Evolutionary conservation across 2,329 filamentous ascomycete genomes (phyloP).

Genomic region (Phialophora verrucosa): DNA sequence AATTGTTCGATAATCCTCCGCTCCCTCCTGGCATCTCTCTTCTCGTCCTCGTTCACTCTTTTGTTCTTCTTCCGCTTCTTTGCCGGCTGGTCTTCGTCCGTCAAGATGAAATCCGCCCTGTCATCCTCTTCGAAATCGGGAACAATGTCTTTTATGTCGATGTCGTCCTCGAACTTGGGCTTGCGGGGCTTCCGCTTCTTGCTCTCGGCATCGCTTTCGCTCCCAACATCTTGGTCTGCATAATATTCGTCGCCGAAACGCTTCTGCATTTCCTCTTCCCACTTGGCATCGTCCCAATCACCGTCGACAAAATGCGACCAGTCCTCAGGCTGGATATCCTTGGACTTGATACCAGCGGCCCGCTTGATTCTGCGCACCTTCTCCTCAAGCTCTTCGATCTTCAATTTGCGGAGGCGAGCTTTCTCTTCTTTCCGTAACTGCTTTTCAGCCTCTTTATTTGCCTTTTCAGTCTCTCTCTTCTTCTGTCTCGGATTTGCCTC

Average conservation of each 20-base stretch:
- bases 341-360: slow-evolving; percentile 76
- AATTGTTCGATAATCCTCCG: slow-evolving; percentile 83
- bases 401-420: slow-evolving; percentile 81
- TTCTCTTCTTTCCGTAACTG: slow-evolving; percentile 77
- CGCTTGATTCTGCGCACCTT: slow-evolving; percentile 89
- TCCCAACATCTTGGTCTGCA: slow-evolving; percentile 65
- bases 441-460: slow-evolving; percentile 79
- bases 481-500: slow-evolving; percentile 78
- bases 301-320: slow-evolving; percentile 85
- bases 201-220: slow-evolving; percentile 70
- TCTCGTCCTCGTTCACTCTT: slow-evolving; percentile 60
- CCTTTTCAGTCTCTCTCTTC: slow-evolving; percentile 76
- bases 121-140: slow-evolving; percentile 65
- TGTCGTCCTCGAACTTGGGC: slow-evolving; percentile 94
- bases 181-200: slow-evolving; percentile 62
- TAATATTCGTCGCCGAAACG: slow-evolving; percentile 93
- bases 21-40: slow-evolving; percentile 79
- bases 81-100: slow-evolving; percentile 57
- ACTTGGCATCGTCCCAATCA: slow-evolving; percentile 85
- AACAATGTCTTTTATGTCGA: slow-evolving; percentile 94
- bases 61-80: slow-evolving; percentile 57
- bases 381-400: slow-evolving; percentile 86
- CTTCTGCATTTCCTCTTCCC: slow-evolving; percentile 88
- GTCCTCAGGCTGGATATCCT: slow-evolving; percentile 71
- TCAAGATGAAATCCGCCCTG: slow-evolving; percentile 62